Evolutionary conservation across 306 rosid genomes (phyloP), one percentile per base, ranked within the genome.

Genomic region (Erythrophleum fordii): DNA sequence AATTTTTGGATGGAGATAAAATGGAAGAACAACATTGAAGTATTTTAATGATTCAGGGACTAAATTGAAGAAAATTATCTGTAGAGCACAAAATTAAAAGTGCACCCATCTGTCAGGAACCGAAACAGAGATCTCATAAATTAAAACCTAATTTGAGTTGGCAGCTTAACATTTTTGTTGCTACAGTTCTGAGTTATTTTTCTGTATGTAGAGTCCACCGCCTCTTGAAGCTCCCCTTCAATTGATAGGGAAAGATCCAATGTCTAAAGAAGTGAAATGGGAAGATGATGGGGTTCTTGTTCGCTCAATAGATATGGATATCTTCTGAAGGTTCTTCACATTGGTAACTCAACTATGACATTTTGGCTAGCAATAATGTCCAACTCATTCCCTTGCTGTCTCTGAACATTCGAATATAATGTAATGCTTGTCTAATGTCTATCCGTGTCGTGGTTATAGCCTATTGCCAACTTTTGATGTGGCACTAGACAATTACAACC

Each of bases 201-300:
- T 70, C 70, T 77, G 52, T 72, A 1, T 86, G 96, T 89, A 95
- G 99, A 90, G 77, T 77, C 94, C 98, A 29, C 99, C 99, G 0
- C 86, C 88, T 2, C 78, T 95, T 74, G 97, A 91, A 16, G 86
- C 35, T 39, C 98, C 97, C 76, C 93, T 90, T 66, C 48, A 77
- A 28, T 80, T 91, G 73, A 79, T 85, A 70, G 88, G 75, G 22
- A 90, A 89, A 70, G 97, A 85, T 82, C 81, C 86, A 42, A 51
- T 18, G 11, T 77, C 90, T 39, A 95, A 95, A 88, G 89, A 85
- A 48, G 37, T 81, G 29, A 83, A 59, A 2, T 93, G 99, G 98
- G 99, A 95, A 83, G 97, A 89, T 59, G 90, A 93, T 75, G 99
- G 98, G 18, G 97, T 95, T 55, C 97, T 92, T 74, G 80, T 22